Base-by-base conservation (phyloP, 2,329 filamentous ascomycete genomes). In the Pestalotiopsis sp. region DNA sequence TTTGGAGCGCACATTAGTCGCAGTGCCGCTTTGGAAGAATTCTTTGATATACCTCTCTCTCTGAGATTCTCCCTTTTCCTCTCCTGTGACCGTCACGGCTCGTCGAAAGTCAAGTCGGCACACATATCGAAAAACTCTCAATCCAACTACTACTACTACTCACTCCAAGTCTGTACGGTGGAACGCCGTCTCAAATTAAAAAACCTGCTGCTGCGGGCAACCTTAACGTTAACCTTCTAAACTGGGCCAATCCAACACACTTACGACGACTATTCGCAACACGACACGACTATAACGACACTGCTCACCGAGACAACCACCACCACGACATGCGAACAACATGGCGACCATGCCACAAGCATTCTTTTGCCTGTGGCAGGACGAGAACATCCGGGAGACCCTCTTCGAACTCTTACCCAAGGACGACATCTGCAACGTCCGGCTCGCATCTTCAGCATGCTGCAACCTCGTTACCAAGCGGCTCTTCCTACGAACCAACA, bases 361-460 rank as follows among this genome's bases (percentile, higher is more conserved):
- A 75, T 87, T 90, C 79, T 83, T 88, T 82, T 80, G 83, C 81
- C 82, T 89, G 77, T 85, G 88, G 82, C 84, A 86, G 78, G 81
- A 83, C 72, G 82, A 85, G 59, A 73, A 77, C 72, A 81, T 88
- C 80, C 82, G 85, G 67, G 81, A 87, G 76, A 77, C 71, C 63
- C 82, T 90, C 75, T 83, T 89, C 73, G 79, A 82, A 68, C 73
- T 82, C 66, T 80, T 90, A 71, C 77, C 83, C 72, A 85, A 83
- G 66, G 74, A 82, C 69, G 87, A 88, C 74, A 79, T 89, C 71
- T 87, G 87, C 81, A 82, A 86, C 71, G 75, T 94, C 66, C 89
- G 92, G 70, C 85, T 91, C 67, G 86, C 90, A 74, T 92, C 88
- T 75, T 90, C 91, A 74, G 90, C 92, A 73, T 92, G 90, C 81